Base-by-base conservation (phyloP, 345 rosid genomes). In the Aurinia saxatilis region DNA sequence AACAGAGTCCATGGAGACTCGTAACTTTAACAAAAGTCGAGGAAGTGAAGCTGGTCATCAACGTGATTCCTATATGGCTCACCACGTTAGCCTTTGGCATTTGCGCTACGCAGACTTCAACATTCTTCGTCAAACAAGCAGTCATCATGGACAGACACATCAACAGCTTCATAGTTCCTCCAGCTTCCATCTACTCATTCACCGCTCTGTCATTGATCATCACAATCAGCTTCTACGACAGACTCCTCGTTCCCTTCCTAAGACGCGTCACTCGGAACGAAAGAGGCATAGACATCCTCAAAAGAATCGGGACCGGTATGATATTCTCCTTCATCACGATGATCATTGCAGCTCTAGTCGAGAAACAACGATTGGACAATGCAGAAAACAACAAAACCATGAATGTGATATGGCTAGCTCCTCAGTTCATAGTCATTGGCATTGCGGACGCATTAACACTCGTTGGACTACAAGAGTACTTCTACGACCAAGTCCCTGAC, bases 401-500 rank as follows among this genome's bases (percentile, higher is more conserved):
- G 91, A 82, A 87, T 70, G 88, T 81, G 8, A 61, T 87, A 70
- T 92, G 98, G 98, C 63, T 89, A 41, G 88, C 87, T 65, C 98
- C 98, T 0, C 98, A 89, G 66, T 79, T 82, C 66, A 35, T 87
- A 50, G 75, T 87, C 55, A 49, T 87, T 2, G 98, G 98, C 8
- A 29, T 86, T 0, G 95, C 88, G 5, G 97, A 92, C 30, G 83
- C 85, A 2, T 87, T 92, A 57, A 64, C 97, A 15, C 77, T 89
- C 3, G 95, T 92, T 11, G 98, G 98, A 14, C 76, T 92, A 33
- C 97, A 89, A 63, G 98, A 92, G 71, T 92, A 85, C 54, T 92
- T 92, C 63, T 89, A 92, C 10, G 96, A 92, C 55, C 98, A 92
- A 76, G 98, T 92, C 31, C 97, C 98, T 0, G 97, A 92, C 72